These are phyloP conservation scores for Lasiodiplodia sp. DNA, from an alignment of 2,329 filamentous ascomycete genomes.

Conservation along the genomic window DNA sequence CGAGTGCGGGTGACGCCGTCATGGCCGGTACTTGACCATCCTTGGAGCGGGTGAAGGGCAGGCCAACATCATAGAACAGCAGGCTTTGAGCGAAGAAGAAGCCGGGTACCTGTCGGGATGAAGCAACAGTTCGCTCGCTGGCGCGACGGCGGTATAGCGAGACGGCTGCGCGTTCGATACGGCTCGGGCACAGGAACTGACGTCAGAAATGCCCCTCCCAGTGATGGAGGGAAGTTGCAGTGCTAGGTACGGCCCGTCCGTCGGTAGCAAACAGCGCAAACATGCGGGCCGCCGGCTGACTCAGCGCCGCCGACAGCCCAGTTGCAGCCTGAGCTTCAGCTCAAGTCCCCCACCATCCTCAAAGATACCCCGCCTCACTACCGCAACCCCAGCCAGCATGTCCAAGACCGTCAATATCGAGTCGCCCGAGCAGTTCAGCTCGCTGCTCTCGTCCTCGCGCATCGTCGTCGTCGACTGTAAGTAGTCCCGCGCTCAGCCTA, in stretches of 20 bases:
- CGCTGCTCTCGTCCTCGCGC: constrained; percentile 74
- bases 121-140: neutral
- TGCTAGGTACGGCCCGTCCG: neutral
- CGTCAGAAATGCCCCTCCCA: neutral
- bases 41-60: neutral
- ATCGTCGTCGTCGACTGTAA: constrained; percentile 90
- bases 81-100: neutral
- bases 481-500: constrained; percentile 47
- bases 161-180: neutral
- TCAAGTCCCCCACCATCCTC: constrained; percentile 10
- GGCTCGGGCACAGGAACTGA: neutral
- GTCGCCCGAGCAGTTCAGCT: constrained; percentile 50
- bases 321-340: constrained; percentile 9
- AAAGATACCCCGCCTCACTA: constrained; percentile 13
- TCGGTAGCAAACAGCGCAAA: constrained; percentile 17
- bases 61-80: neutral
- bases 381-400: constrained; percentile 44
- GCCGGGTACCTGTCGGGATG: neutral
- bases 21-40: neutral
- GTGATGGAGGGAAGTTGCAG: neutral
- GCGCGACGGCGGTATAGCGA: neutral
- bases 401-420: constrained; percentile 53
- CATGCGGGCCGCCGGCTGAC: constrained; percentile 3
- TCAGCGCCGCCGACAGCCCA: constrained; percentile 12
- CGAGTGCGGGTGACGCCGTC: neutral